A percentile compares a stretch with the other conserved stretches of the same genome.
Conservation (phyloP, 1,284 basidiomycete species). For the Gymnopus androsaceus region DNA sequence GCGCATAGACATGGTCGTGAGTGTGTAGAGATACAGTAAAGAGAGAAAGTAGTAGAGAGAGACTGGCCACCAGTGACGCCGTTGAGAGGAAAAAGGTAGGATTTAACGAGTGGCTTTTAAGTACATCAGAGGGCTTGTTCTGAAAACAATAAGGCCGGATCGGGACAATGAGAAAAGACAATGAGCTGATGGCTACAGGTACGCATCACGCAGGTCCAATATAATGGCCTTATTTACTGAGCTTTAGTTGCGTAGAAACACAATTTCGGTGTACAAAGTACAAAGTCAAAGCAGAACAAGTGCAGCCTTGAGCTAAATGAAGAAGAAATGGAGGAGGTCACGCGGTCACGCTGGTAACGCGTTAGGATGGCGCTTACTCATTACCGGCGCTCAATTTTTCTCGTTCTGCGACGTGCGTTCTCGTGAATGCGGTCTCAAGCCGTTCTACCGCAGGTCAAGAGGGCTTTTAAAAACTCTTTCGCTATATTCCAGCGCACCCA, state of each 20-base stretch:
- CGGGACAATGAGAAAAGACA: background rate
- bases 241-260: background rate
- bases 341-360: background rate
- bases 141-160: slow-evolving; percentile 9
- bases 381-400: background rate
- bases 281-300: background rate
- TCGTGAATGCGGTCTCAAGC: slow-evolving; percentile 56
- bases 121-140: background rate
- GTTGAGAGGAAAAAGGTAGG: background rate
- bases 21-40: background rate
- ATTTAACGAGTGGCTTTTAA: background rate
- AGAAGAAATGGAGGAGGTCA: background rate
- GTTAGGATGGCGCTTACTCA: background rate
- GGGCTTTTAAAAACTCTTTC: slow-evolving; percentile 43
- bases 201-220: background rate
- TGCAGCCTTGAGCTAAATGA: background rate
- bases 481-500: slow-evolving; percentile 36
- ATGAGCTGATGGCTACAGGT: background rate
- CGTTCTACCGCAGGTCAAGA: slow-evolving; percentile 53
- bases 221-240: background rate
- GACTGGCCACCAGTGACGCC: slow-evolving; percentile 10
- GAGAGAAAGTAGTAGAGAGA: background rate
- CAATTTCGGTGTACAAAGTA: background rate
- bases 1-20: slow-evolving; percentile 26
- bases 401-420: background rate